Evolutionary conservation across 495 filamentous ascomycete species (phyloP).

Genomic region (Lasiosphaeria miniovina): DNA sequence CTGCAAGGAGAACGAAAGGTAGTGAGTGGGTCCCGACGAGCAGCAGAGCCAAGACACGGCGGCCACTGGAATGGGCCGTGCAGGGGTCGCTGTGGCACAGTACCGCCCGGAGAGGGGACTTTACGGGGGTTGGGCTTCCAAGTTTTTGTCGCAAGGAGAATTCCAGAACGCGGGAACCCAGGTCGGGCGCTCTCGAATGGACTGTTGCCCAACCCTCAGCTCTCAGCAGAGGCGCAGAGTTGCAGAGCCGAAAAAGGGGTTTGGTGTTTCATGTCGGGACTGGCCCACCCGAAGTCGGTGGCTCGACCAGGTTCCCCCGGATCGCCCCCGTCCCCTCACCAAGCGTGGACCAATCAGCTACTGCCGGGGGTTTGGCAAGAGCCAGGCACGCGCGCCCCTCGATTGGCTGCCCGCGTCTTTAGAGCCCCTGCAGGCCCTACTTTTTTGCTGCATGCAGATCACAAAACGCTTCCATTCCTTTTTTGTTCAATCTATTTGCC

Average conservation of each 20-base stretch:
- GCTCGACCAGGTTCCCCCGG: constrained; percentile 24
- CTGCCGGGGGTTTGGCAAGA: background rate
- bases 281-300: background rate
- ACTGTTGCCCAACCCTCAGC: background rate
- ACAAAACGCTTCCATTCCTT: no score
- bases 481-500: no score
- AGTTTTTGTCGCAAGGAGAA: no score
- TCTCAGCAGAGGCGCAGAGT: background rate
- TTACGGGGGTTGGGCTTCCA: no score
- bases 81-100: no score
- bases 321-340: constrained; percentile 18
- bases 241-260: constrained; percentile 13
- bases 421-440: background rate
- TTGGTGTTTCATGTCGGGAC: constrained; percentile 24
- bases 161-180: no score
- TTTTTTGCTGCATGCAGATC: no score
- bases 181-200: background rate
- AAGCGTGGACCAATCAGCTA: constrained; percentile 22
- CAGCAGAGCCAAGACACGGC: no score
- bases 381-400: constrained; percentile 16
- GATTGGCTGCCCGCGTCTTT: constrained; percentile 19
- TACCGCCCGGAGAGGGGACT: no score
- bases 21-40: no score
- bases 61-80: no score
- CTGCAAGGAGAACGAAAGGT: background rate